Evolutionary conservation across 306 rosid genomes (phyloP), one percentile per base, ranked within the genome.

Genomic region (Prunus davidiana): DNA sequence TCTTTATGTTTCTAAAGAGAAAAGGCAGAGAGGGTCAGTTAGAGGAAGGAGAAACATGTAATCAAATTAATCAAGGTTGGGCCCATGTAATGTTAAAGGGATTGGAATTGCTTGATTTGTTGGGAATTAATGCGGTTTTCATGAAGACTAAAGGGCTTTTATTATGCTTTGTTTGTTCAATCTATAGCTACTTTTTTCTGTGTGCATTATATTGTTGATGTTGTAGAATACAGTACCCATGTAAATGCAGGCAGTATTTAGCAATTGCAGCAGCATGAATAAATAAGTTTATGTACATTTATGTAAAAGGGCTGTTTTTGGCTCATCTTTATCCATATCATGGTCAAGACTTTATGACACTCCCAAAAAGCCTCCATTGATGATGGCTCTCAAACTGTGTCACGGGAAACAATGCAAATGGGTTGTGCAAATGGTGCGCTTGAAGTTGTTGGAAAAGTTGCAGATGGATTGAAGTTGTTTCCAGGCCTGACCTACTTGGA

Each of bases 401-500:
- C 14, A 13, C 1, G 9, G 8, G 2, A 4, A 4, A 0, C 0
- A 16, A 4, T n/a, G 28, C 0, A 5, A 4, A 24, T 27, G 72
- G 77, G 20, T 2, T 0, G 73, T 69, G 3, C 0, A 27, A 18
- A 18, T 2, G 12, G 25, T 81, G n/a, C 62, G 65, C 3, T 25
- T 80, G 52, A 62, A 69, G 72, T 75, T 43, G 61, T 69, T 75
- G 76, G 1, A 2, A 2, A 0, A 69, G 5, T 27, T 80, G 65
- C 2, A 12, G 49, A 69, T 75, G 80, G 60, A 52, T 22, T 80
- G 84, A 2, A 24, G 30, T 10, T 61, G 45, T 80, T 80, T 69
- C 79, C 72, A 2, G 0, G 63, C 0, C 5, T 75, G 28, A 68
- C 2, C 10, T 69, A 62, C 43, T 25, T 63, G 76, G 84, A 75